Evolutionary conservation across 83 land plant species (phyloP).

Genomic region (Picea mariana): DNA sequence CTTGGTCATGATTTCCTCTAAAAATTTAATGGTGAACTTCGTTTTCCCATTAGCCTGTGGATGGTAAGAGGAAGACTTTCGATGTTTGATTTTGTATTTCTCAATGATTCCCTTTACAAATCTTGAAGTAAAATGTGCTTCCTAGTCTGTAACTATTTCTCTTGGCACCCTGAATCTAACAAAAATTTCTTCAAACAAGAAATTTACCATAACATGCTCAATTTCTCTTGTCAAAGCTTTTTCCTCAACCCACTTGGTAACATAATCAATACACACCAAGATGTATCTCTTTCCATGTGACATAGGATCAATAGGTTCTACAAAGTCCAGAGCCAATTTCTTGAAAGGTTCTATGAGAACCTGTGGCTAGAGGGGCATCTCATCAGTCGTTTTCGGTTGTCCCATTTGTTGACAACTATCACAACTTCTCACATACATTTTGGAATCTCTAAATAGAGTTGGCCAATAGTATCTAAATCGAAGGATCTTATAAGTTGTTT

Average conservation of each 20-base stretch:
- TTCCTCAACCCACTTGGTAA: not conserved
- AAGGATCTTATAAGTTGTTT: not conserved
- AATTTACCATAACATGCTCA: too few species aligned
- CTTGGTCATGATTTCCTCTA: too few species aligned
- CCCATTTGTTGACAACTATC: not conserved
- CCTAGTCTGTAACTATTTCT: too few species aligned
- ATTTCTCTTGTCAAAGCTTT: too few species aligned
- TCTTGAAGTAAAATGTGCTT: too few species aligned
- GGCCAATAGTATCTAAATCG: not conserved
- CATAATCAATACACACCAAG: not conserved
- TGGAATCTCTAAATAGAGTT: not conserved
- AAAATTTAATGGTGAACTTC: too few species aligned
- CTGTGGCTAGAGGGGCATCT: not conserved
- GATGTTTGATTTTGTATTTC: too few species aligned
- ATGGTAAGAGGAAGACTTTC: too few species aligned
- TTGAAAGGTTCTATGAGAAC: not conserved
- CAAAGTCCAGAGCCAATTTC: not conserved
- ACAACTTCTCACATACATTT: not conserved
- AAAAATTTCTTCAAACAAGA: too few species aligned
- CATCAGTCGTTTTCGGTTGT: not conserved
- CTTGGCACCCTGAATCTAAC: too few species aligned
- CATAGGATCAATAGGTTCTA: not conserved
- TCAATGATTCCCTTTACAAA: too few species aligned
- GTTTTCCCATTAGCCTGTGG: too few species aligned
- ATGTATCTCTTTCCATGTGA: not conserved